These are phyloP conservation scores for Penicillium angulare DNA, from an alignment of 495 filamentous ascomycete genomes.

Conservation along the genomic window DNA sequence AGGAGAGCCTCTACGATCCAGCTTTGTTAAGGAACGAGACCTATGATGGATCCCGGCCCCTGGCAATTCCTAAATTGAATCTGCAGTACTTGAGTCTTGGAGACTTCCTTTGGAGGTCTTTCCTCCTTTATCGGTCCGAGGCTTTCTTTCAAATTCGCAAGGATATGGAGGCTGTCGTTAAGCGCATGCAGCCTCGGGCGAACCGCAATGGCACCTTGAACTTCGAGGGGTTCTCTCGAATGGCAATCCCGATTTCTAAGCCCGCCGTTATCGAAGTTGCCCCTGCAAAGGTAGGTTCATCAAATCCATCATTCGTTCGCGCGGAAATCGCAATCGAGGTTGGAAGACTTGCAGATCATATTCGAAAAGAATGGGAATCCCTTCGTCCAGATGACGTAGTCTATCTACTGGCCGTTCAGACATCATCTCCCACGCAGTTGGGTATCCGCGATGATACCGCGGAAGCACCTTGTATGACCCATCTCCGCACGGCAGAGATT, in stretches of 20 bases:
- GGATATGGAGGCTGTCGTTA: constrained; percentile 79
- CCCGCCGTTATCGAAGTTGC: constrained; percentile 86
- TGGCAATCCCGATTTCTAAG: constrained; percentile 84
- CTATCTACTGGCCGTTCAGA: constrained; percentile 73
- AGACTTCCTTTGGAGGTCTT: constrained; percentile 92
- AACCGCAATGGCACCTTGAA: constrained; percentile 59
- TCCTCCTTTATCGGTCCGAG: constrained; percentile 85
- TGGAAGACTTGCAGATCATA: constrained; percentile 66
- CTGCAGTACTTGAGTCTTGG: constrained; percentile 93
- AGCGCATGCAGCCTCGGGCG: constrained; percentile 71
- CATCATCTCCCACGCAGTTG: constrained; percentile 47
- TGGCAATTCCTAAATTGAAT: constrained; percentile 93
- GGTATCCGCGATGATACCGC: constrained; percentile 53
- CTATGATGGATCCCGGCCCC: constrained; percentile 84
- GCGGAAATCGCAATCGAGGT: constrained; percentile 90
- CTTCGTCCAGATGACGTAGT: constrained; percentile 87
- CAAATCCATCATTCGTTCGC: constrained; percentile 78
- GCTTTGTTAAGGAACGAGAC: constrained; percentile 80
- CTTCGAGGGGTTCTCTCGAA: constrained; percentile 85
- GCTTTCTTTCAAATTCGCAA: constrained; percentile 92
- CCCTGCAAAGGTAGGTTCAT: constrained; percentile 79
- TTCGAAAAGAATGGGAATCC: constrained; percentile 88
- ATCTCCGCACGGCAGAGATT: constrained; percentile 80
- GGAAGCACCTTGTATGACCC: constrained; percentile 60
- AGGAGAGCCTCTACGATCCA: constrained; percentile 77